phyloP scores from a whole-genome alignment of 192 early-diverging fungal species.

The Linnemannia hyalina region DNA sequence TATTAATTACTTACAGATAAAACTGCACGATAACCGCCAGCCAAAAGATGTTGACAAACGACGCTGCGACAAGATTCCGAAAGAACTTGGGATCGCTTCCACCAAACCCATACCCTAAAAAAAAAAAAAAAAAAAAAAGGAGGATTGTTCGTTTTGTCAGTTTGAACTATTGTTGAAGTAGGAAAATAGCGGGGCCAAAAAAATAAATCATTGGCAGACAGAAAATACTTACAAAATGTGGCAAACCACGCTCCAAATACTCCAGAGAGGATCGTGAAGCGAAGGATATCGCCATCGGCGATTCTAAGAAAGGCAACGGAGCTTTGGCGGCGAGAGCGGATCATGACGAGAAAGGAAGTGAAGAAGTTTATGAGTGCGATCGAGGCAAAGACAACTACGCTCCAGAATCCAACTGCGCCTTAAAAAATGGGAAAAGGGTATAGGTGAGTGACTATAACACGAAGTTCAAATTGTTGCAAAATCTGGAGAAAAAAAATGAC shows the following conservation, averaged over 20 bases:
- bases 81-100: slow-evolving; percentile 15
- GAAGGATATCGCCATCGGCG: slow-evolving; percentile 25
- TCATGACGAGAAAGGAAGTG: slow-evolving; percentile 45
- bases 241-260: slow-evolving; percentile 44
- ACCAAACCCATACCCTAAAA: slow-evolving; percentile 27
- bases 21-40: slow-evolving; percentile 16
- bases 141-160: too few species aligned
- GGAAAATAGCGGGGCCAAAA: too few species aligned
- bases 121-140: too few species aligned
- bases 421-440: background rate
- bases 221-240: slow-evolving; percentile 33
- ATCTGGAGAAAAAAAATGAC: too few species aligned
- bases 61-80: slow-evolving; percentile 1
- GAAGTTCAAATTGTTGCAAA: background rate
- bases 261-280: slow-evolving; percentile 36
- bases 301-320: slow-evolving; percentile 29
- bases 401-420: slow-evolving; percentile 42
- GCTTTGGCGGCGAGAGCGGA: slow-evolving; percentile 25
- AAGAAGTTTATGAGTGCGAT: slow-evolving; percentile 34
- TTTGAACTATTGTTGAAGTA: too few species aligned
- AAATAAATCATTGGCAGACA: background rate
- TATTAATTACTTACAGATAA: slow-evolving; percentile 10
- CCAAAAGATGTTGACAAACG: slow-evolving; percentile 44
- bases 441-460: background rate
- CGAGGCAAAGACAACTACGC: slow-evolving; percentile 21